Base-by-base conservation (phyloP, 176 grass and related monocot species). In the Panicum miliaceum region DNA sequence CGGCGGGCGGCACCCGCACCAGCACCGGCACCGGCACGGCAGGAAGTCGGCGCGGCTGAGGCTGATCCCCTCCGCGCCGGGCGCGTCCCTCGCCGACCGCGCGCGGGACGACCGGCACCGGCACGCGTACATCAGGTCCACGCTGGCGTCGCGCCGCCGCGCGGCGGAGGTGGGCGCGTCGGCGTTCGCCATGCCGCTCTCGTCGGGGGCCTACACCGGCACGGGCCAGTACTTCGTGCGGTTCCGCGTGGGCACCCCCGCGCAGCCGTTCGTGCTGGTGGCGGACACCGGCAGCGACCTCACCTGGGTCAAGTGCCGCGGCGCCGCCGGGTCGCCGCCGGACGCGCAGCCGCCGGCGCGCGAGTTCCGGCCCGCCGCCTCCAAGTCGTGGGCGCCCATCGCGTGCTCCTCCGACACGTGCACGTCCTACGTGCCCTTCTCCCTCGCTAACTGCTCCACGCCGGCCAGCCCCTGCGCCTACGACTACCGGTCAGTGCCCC, bases 241-340 rank as follows among this genome's bases (percentile, higher is more conserved):
- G 43, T 89, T 99, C 74, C 93, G 89, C 41, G 76, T 99, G n/a
- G 96, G 96, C 47, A 99, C 91, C 2, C 96, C 96, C 29, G 96
- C 96, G 77, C 93, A 83, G 85, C 89, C 84, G 26, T 96, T 95
- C 73, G 61, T 90, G 34, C 81, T 99, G 0, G 89, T 99, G 40
- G 88, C 91, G 15, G 96, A 99, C 87, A 99, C 96, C 27, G 96
- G 96, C 47, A 99, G 96, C 80, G 96, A 99, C 88, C 96, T 99
- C 58, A 99, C 96, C 70, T 99, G 96, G 96, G 93, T 92, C 37
- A 98, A 98, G 76, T 98, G 96, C 83, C 83, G 45, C 52, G 50
- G 26, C 36, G 50, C 1, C 36, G 7, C 0, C 46, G 14, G n/a
- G 0, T 4, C 68, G 7, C 9, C 34, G 12, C 0, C 25, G 46